Evolutionary conservation across 164 flowering plant genomes (phyloP), one percentile per base, ranked within the genome.

Genomic region (Stephania yunnanensis): DNA sequence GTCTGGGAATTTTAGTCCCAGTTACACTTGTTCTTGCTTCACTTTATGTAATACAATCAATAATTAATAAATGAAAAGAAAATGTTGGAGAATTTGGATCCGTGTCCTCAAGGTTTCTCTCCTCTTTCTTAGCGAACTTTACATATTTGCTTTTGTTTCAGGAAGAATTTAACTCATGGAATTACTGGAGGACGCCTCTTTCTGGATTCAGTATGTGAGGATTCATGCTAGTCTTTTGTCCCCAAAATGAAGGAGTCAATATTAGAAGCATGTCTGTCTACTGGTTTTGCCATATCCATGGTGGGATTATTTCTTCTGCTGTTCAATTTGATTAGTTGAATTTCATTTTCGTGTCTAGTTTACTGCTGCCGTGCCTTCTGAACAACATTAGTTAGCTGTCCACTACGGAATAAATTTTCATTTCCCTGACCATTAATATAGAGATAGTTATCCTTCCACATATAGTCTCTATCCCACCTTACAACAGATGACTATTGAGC

Each of bases 161-260:
- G 99, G 98, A 95, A 88, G 98, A 92, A 76, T 95, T 81, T 75
- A 95, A 95, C 78, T 75, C 90, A 61, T 95, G 98, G 98, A 95
- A 95, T 80, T 95, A 36, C 85, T 95, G 98, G 99, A 93, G 81
- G 81, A 72, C 89, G 73, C 93, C 97, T 0, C 89, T 88, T 81
- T 88, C 87, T 64, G 71, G 44, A 67, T 77, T 90, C 68, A 77
- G 80, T 75, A 45, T 75, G 36, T 89, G 86, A 92, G 78, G 82
- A 15, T 73, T 25, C 48, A 55, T 46, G n/a, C 71, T 31, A 13
- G 48, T 69, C 15, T 69, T 61, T 17, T 22, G n/a, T 71, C 71
- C 70, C 63, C 67, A 71, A 75, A 20, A 48, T 42, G 63, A 42
- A 75, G 12, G 46, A 77, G 72, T 36, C 6, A 53, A 78, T 75